Evolutionary conservation across 2,329 filamentous ascomycete species (phyloP).

Genomic region (Plenodomus tracheiphilus): DNA sequence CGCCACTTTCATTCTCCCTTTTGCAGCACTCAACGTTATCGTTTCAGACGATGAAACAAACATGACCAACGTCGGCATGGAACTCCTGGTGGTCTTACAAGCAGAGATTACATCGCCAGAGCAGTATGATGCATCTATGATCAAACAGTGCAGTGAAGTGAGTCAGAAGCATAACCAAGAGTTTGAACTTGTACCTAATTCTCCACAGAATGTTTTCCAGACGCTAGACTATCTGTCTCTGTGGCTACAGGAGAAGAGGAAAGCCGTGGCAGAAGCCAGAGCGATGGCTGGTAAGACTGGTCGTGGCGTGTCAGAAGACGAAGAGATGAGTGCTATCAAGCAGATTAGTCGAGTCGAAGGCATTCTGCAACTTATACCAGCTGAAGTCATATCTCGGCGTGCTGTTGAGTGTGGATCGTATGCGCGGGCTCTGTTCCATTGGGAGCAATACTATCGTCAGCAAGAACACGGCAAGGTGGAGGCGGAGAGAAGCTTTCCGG

Average conservation of each 20-base stretch:
- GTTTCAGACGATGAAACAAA: conserved; percentile 70
- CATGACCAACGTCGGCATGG: conserved; percentile 66
- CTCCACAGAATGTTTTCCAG: conserved; percentile 75
- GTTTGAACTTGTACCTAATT: conserved; percentile 21
- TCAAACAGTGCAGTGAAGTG: conserved; percentile 87
- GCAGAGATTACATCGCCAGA: conserved; percentile 58
- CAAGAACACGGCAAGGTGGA: conserved; percentile 46
- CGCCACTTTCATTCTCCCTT: conserved; percentile 85
- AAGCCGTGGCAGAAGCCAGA: conserved; percentile 44
- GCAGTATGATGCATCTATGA: conserved; percentile 70
- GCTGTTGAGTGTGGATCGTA: conserved; percentile 95
- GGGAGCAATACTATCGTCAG: conserved; percentile 84
- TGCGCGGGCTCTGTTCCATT: conserved; percentile 87
- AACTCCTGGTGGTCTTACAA: conserved; percentile 75
- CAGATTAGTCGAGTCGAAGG: conserved; percentile 69
- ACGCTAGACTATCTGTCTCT: conserved; percentile 88
- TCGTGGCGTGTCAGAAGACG: conserved; percentile 50
- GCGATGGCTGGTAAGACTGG: conserved; percentile 50
- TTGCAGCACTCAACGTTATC: conserved; percentile 80
- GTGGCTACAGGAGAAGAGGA: conserved; percentile 83
- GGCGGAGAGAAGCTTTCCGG: conserved; percentile 56
- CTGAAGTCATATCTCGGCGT: conserved; percentile 74
- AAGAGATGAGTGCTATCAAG: conserved; percentile 57
- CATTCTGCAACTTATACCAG: conserved; percentile 69
- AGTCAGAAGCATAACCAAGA: conserved; percentile 28